Evolutionary conservation across 345 rosid genomes (phyloP), one percentile per base, ranked within the genome.

Genomic region (Punica granatum): DNA sequence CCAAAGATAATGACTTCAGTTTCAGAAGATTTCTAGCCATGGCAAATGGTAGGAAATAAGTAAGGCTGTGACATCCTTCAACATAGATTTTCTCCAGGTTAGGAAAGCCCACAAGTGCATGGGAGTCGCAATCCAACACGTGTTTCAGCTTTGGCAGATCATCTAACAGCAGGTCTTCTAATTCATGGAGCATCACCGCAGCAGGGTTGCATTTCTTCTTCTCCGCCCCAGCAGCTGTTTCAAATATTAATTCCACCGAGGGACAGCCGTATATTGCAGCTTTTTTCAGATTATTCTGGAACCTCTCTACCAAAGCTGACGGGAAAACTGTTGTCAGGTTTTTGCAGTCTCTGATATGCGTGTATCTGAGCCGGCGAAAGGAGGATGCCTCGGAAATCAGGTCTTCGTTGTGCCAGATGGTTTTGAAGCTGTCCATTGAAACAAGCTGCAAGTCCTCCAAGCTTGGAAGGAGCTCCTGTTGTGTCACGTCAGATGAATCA

Each of bases 41-140:
- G 69, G 26, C 30, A 32, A 0, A 12, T 51, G 69, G 25, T 9
- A 66, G 30, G 12, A 49, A 54, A 66, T 23, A 14, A 9, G 30
- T 49, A 18, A 66, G 18, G 35, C 0, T 0, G 30, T 35, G 31
- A 35, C 60, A 66, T n/a, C 0, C 0, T 6, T 0, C 3, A 28
- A 48, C 15, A 18, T 7, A 21, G 19, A 32, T 9, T 0, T 0
- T 2, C 0, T 6, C 48, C 31, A 66, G 0, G 16, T 0, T 65
- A 9, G 68, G 58, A 31, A 65, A n/a, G 18, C 37, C 0, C 6
- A 42, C 1, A 1, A 0, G 4, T 6, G 16, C 0, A 34, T 63
- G 7, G 31, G 0, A 10, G 0, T 3, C 15, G 46, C 44, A 7
- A 0, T 7, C 9, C 19, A 11, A 2, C 9, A 63, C 0, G 19